A percentile compares a stretch with the other conserved stretches of the same genome.
Evolutionary conservation across 1,139 yeast species (phyloP).

Genomic region (Pichia sp.): DNA sequence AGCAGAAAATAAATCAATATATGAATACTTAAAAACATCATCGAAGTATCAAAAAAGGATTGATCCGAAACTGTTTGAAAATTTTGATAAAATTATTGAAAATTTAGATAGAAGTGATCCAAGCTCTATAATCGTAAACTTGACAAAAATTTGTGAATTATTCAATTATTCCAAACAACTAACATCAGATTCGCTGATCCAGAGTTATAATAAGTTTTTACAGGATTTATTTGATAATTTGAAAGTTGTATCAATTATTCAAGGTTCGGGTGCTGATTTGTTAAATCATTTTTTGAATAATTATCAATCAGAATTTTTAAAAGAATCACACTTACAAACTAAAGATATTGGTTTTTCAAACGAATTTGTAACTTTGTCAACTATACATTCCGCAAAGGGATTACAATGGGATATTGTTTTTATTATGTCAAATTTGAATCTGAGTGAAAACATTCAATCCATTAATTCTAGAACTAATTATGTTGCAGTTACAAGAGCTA

Average conservation of each 20-base stretch:
- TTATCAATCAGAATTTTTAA: slow-evolving; percentile 25
- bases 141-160: slow-evolving; percentile 23
- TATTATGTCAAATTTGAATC: slow-evolving; percentile 23
- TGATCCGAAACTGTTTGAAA: not conserved
- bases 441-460: not conserved
- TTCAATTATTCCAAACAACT: slow-evolving; percentile 24
- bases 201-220: slow-evolving; percentile 6
- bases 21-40: slow-evolving; percentile 20
- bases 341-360: slow-evolving; percentile 29
- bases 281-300: slow-evolving; percentile 17
- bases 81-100: slow-evolving; percentile 6
- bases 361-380: slow-evolving; percentile 38
- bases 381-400: slow-evolving; percentile 69
- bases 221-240: slow-evolving; percentile 8
- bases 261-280: not conserved
- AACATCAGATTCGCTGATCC: slow-evolving; percentile 10
- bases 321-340: not conserved
- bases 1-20: slow-evolving; percentile 15
- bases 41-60: not conserved
- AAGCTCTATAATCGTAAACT: slow-evolving; percentile 24
- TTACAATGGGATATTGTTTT: slow-evolving; percentile 66
- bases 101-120: slow-evolving; percentile 27
- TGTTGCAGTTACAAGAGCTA: slow-evolving; percentile 64
- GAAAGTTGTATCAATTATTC: slow-evolving; percentile 1
- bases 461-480: slow-evolving; percentile 29